Percentiles rank a stretch among this genome's conserved stretches.
Evolutionary conservation across 805 yeast genomes (phyloP).

Genomic region (Candida nonsorbophila): DNA sequence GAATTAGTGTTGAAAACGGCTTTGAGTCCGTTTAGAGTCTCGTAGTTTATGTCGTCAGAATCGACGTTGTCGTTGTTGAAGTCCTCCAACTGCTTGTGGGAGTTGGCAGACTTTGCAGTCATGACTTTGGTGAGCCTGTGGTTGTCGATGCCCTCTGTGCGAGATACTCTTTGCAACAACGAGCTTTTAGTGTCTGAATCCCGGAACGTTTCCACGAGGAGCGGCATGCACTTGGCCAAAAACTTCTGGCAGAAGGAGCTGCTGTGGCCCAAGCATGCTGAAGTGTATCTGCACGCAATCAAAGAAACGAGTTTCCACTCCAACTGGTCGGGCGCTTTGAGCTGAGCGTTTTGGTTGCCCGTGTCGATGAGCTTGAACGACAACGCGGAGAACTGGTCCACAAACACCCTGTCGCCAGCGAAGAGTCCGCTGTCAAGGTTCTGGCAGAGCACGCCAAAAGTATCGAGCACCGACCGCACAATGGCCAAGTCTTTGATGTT

Average conservation of each 20-base stretch:
- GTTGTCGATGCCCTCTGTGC: constrained; percentile 21
- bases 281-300: constrained; percentile 32
- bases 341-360: constrained; percentile 7
- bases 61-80: constrained; percentile 32
- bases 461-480: constrained; percentile 45
- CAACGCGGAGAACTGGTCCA: constrained; percentile 38
- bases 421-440: constrained; percentile 59
- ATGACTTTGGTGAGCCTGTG: constrained; percentile 21
- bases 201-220: constrained; percentile 32
- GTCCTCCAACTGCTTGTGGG: constrained; percentile 14
- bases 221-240: constrained; percentile 28
- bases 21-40: constrained; percentile 47
- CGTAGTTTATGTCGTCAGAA: constrained; percentile 37
- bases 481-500: constrained; percentile 57
- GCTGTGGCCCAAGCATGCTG: constrained; percentile 32
- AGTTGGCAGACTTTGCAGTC: constrained; percentile 16
- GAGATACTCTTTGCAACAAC: constrained; percentile 18
- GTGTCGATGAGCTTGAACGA: constrained; percentile 14
- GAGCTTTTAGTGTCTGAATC: constrained; percentile 12
- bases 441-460: constrained; percentile 39
- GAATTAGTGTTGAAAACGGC: constrained; percentile 61
- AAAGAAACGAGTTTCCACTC: constrained; percentile 46
- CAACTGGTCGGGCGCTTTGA: constrained; percentile 20
- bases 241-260: constrained; percentile 21
- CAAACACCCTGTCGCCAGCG: constrained; percentile 59